Evolutionary conservation across 495 filamentous ascomycete genomes (phyloP).

Genomic region (Penicillium daleae): DNA sequence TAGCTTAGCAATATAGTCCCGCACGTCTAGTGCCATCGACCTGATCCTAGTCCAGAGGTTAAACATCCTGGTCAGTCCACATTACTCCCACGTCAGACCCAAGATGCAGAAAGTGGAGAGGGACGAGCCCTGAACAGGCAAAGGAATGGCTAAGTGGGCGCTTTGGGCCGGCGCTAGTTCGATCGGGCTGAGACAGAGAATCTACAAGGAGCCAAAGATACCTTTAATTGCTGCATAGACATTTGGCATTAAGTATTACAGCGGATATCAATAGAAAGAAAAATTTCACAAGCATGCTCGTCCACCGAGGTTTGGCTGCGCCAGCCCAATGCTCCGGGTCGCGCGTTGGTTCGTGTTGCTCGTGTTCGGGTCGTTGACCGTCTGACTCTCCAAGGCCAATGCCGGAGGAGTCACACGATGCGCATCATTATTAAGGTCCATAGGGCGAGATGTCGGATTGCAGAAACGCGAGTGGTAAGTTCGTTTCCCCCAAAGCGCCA

Average conservation of each 20-base stretch:
- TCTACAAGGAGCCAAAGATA: neutral
- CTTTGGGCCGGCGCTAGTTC: neutral
- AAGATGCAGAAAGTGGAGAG: neutral
- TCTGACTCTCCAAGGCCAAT: neutral
- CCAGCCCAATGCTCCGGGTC: constrained; percentile 4
- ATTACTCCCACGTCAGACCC: neutral
- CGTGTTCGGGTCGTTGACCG: constrained; percentile 23
- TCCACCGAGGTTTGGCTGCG: neutral
- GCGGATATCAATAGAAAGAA: constrained; percentile 19
- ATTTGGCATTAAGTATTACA: constrained; percentile 28
- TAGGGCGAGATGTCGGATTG: constrained; percentile 7
- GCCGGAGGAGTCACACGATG: constrained; percentile 2
- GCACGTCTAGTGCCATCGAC: neutral
- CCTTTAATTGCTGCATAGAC: neutral
- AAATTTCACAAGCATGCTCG: constrained; percentile 5
- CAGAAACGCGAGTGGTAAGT: constrained; percentile 18
- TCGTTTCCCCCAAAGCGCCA: constrained; percentile 13
- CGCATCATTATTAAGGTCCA: constrained; percentile 23
- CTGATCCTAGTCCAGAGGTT: neutral
- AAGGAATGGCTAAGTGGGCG: neutral
- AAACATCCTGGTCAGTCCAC: neutral
- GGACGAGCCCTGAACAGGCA: neutral
- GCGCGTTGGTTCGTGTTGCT: constrained; percentile 16
- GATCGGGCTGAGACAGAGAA: neutral
- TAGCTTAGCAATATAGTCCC: neutral